Percentiles rank a stretch among this genome's conserved stretches.
These are phyloP conservation scores for Phytophthora macrochlamydospora DNA, from an alignment of 352 stramenopile species.

Conservation along the genomic window DNA sequence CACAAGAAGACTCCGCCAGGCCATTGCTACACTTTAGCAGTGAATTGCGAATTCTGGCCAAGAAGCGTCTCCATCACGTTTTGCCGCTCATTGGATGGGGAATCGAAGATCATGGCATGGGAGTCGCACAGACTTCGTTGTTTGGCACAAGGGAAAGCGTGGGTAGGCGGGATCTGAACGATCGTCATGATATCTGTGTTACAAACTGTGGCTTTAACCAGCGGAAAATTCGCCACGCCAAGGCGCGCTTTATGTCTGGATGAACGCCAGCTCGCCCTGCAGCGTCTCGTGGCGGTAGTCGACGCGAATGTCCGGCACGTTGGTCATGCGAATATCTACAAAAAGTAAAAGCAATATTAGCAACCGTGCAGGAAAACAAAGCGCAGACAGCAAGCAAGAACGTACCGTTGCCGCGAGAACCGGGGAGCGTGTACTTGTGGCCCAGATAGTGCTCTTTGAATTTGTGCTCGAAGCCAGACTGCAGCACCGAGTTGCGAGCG, in stretches of 20 bases:
- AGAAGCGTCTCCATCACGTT: too few relatives aligned
- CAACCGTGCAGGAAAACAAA: conserved; percentile 3
- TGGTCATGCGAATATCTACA: conserved; percentile 93
- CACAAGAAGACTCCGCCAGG: too few relatives aligned
- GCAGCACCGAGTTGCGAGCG: conserved; percentile 97
- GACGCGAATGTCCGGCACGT: conserved; percentile 93
- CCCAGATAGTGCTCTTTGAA: conserved; percentile 98
- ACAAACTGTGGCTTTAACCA: too few relatives aligned
- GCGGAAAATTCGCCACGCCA: neutral
- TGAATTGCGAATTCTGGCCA: too few relatives aligned
- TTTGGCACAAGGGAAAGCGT: too few relatives aligned
- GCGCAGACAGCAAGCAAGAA: neutral
- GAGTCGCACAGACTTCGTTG: too few relatives aligned
- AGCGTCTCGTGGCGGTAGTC: conserved; percentile 90
- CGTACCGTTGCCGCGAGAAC: conserved; percentile 79
- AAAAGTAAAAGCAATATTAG: conserved; percentile 15
- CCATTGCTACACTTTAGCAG: too few relatives aligned
- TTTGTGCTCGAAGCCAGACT: conserved; percentile 97
- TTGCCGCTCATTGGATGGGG: too few relatives aligned
- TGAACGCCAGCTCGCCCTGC: conserved; percentile 70
- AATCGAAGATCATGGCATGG: too few relatives aligned
- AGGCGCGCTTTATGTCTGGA: conserved; percentile 50
- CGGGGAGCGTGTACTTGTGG: conserved; percentile 85
- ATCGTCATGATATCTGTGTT: too few relatives aligned
- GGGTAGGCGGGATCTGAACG: too few relatives aligned